phyloP scores from a whole-genome alignment of 306 rosid species.

The Glycine latifolia region DNA sequence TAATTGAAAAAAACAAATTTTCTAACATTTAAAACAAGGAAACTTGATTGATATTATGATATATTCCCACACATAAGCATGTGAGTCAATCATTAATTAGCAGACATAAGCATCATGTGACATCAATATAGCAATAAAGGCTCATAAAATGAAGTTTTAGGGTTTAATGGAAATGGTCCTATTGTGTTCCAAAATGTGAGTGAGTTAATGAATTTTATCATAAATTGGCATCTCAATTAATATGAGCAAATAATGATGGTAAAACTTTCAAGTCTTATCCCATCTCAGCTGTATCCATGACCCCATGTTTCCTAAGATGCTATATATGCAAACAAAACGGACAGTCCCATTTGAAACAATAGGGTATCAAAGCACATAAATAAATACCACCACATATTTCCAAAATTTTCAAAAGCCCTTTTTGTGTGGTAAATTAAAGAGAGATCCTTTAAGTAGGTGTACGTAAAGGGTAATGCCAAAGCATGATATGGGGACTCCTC shows the following conservation, averaged over 20 bases:
- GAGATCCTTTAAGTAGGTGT: slow-evolving; percentile 33
- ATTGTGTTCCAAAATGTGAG: slow-evolving; percentile 48
- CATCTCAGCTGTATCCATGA: slow-evolving; percentile 45
- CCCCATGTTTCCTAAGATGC: slow-evolving; percentile 45
- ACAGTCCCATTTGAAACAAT: slow-evolving; percentile 44
- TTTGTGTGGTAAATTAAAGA: slow-evolving; percentile 44
- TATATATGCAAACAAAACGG: slow-evolving; percentile 49
- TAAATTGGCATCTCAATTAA: slow-evolving; percentile 25
- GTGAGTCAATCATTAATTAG: slow-evolving; percentile 39
- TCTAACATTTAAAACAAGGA: slow-evolving; percentile 15
- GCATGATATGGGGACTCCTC: slow-evolving; percentile 1
- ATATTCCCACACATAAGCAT: slow-evolving; percentile 34
- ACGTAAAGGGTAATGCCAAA: slow-evolving; percentile 39
- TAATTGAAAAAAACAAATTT: slow-evolving; percentile 5
- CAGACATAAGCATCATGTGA: slow-evolving; percentile 15
- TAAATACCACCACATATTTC: slow-evolving; percentile 40
- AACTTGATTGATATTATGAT: not conserved
- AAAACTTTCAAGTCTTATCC: slow-evolving; percentile 39
- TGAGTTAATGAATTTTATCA: slow-evolving; percentile 44
- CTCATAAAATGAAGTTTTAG: slow-evolving; percentile 14
- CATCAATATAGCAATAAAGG: slow-evolving; percentile 36
- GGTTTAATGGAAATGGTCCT: slow-evolving; percentile 34
- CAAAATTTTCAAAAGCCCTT: slow-evolving; percentile 30
- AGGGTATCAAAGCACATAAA: slow-evolving; percentile 14
- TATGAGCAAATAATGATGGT: slow-evolving; percentile 13